These are phyloP conservation scores for Phytophthora meadii DNA, from an alignment of 352 stramenopile species.

Conservation along the genomic window DNA sequence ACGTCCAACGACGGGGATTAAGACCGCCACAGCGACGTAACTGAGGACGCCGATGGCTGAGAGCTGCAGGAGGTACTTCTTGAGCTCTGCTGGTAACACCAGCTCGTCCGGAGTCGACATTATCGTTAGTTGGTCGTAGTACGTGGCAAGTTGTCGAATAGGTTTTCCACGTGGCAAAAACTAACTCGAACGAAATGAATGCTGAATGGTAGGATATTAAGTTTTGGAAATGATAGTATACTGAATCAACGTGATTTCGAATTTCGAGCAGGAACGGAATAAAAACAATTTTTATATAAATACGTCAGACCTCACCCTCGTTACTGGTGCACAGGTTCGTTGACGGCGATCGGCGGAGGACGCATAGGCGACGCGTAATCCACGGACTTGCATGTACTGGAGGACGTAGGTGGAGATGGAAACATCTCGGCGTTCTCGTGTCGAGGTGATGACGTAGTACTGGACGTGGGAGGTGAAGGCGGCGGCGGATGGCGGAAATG, in stretches of 20 bases:
- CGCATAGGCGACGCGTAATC: conserved; percentile 20
- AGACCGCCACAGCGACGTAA: conserved; percentile 62
- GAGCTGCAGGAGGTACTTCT: conserved; percentile 56
- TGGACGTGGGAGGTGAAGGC: conserved; percentile 43
- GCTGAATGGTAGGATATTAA: neutral
- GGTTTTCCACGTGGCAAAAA: conserved; percentile 30
- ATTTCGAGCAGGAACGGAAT: neutral
- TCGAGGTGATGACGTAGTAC: conserved; percentile 40
- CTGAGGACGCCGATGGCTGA: conserved; percentile 61
- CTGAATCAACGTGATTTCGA: neutral
- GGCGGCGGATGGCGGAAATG: conserved; percentile 67
- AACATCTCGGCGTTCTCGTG: conserved; percentile 31
- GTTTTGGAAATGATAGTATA: neutral
- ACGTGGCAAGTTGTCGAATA: conserved; percentile 20
- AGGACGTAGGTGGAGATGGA: conserved; percentile 19
- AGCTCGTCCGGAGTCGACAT: conserved; percentile 25
- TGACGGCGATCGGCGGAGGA: conserved; percentile 23
- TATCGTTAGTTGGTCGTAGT: conserved; percentile 12
- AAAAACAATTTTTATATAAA: conserved; percentile 35
- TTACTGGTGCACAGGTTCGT: conserved; percentile 26
- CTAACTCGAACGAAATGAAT: neutral
- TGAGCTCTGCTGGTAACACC: conserved; percentile 41
- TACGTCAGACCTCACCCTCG: conserved; percentile 15
- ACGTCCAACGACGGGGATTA: conserved; percentile 68
- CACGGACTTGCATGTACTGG: conserved; percentile 31